Base-by-base conservation (phyloP, 257 asterid genomes). In the Verbascum thapsus region DNA sequence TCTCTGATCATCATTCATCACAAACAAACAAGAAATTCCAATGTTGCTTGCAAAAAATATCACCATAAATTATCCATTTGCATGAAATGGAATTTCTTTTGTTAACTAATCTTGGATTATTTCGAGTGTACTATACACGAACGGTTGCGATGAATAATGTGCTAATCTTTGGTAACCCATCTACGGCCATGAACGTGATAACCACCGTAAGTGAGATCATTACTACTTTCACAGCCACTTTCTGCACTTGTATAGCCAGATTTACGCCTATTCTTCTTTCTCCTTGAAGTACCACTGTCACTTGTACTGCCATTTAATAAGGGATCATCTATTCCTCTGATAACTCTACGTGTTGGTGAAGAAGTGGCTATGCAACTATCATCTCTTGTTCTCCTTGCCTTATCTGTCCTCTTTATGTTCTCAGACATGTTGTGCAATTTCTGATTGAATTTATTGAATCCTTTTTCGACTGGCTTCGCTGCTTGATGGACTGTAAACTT, bases 401-500 rank as follows among this genome's bases (percentile, higher is more conserved):
- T 83, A 26, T 83, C 95, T 2, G 81, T 83, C 52, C 70, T 81
- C 87, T 86, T 88, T 59, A 94, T 90, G 85, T 90, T 94, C 72
- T 87, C 77, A 44, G 99, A 87, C 68, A 92, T 89, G 64, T 79
- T 80, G 53, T 82, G 90, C 65, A 91, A 54, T 73, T 82, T 88
- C 78, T 81, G 74, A 64, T 90, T 90, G 80, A 90, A 85, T 68
- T 81, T 86, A 4, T 72, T 87, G 74, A 92, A 71, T 56, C 99
- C 96, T 72, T 92, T 92, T 91, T 92, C 97, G 23, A 89, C 78
- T 17, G 99, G 99, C 64, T 90, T 96, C 49, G 87, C 99, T 32
- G 99, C 99, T 71, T 89, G 97, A 54, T 81, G 85, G 26, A 92
- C 88, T 0, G 99, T 92, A 70, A 85, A 87, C 79, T 85, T 92